Evolutionary conservation across 176 grass and related monocot genomes (phyloP).

Genomic region (Aegilops sharonensis): DNA sequence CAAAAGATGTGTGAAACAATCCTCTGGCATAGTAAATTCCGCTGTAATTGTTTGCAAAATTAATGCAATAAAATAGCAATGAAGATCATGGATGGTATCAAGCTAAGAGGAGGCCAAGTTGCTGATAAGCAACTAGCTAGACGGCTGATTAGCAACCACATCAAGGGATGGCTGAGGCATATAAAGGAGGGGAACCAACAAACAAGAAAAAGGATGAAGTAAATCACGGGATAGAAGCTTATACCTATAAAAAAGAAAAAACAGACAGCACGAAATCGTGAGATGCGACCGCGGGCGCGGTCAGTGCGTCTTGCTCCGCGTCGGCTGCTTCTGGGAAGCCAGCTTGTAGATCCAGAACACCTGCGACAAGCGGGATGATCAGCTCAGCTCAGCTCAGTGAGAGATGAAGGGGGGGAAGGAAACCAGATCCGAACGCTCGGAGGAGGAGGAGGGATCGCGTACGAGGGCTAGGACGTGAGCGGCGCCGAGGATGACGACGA

Average conservation of each 20-base stretch:
- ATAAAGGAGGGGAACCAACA: not conserved
- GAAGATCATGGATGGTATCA: not conserved
- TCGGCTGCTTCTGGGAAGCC: conserved; percentile 42
- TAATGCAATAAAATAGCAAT: not conserved
- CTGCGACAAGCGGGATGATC: conserved; percentile 7
- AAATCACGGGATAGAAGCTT: conserved; percentile 2
- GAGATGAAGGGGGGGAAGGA: too few relatives aligned
- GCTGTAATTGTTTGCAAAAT: not conserved
- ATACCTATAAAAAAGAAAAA: conserved; percentile 17
- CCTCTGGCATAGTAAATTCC: not conserved
- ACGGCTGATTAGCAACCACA: not conserved
- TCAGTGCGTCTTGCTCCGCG: conserved; percentile 56
- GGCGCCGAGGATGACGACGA: conserved; percentile 40
- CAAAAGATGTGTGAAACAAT: not conserved
- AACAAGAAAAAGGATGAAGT: not conserved
- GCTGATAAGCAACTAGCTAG: not conserved
- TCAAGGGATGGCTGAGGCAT: not conserved
- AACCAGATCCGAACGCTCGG: not conserved
- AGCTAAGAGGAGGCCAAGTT: not conserved
- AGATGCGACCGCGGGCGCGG: not conserved
- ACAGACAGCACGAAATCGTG: not conserved
- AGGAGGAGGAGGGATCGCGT: not conserved
- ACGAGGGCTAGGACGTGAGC: conserved; percentile 48
- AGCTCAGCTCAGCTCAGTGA: not conserved
- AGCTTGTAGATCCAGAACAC: conserved; percentile 68